Evolutionary conservation across 805 yeast species (phyloP).

Genomic region (Starmerella sirachaensis): DNA sequence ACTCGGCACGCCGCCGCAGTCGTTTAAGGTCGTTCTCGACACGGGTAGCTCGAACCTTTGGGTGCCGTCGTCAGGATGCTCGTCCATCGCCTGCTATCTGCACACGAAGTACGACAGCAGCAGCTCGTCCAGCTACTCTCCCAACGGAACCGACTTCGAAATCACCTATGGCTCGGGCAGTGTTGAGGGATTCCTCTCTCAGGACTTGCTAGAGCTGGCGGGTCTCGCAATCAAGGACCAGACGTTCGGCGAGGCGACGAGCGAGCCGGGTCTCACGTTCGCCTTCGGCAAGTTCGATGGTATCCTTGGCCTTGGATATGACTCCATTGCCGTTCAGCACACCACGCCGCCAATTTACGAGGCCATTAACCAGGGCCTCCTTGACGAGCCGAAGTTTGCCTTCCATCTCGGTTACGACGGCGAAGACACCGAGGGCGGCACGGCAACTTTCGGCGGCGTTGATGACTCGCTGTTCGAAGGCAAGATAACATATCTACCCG

Average conservation of each 20-base stretch:
- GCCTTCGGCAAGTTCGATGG: slow-evolving; percentile 99
- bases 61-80: slow-evolving; percentile 85
- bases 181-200: slow-evolving; percentile 82
- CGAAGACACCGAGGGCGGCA: slow-evolving; percentile 74
- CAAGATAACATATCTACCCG: slow-evolving; percentile 88
- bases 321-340: slow-evolving; percentile 75
- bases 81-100: slow-evolving; percentile 88
- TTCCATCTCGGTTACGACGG: slow-evolving; percentile 77
- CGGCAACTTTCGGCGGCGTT: slow-evolving; percentile 90
- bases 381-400: slow-evolving; percentile 77
- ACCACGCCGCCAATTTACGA: slow-evolving; percentile 91
- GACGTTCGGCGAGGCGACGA: slow-evolving; percentile 94
- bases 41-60: slow-evolving; percentile 96
- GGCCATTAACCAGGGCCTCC: slow-evolving; percentile 67
- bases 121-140: slow-evolving; percentile 68
- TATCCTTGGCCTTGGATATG: slow-evolving; percentile 88
- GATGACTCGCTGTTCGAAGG: slow-evolving; percentile 69
- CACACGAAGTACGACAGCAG: slow-evolving; percentile 84
- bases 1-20: slow-evolving; percentile 87
- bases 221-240: slow-evolving; percentile 75
- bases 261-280: slow-evolving; percentile 94
- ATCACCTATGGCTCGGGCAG: slow-evolving; percentile 91
- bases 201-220: slow-evolving; percentile 71
- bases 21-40: slow-evolving; percentile 86
- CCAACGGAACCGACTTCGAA: slow-evolving; percentile 74